Base-by-base conservation (phyloP, 257 asterid genomes). In the Solanum gandarillasii region DNA sequence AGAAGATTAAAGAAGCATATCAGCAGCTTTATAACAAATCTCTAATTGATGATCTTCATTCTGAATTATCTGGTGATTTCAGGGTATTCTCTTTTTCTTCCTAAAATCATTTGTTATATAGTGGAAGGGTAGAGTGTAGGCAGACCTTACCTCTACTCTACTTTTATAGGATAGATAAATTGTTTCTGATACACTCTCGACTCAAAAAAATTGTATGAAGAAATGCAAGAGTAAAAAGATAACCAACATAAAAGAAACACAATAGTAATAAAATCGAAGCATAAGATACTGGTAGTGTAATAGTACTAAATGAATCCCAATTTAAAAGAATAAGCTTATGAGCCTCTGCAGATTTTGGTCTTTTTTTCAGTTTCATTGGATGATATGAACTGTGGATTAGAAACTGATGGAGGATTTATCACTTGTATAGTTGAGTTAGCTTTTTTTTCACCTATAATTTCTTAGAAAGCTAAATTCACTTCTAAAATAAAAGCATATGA, bases 41-140 rank as follows among this genome's bases (percentile, higher is more conserved):
- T 78, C 95, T 96, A 7, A 71, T 92, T 88, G 94, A 93, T 90
- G 85, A 86, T 48, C 93, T 96, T 62, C 13, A 16, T 78, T 87
- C 92, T 84, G 97, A 96, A 88, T 88, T 96, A 81, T 94, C 98
- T 74, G 96, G 97, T 89, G 98, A 95, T 90, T 96, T 96, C 88
- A 35, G 90, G 98, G 97, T 95, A 93, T 32, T 4, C 34, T 71
- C 29, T 60, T 73, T 43, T 86, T 55, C 88, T 38, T 43, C 52
- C 52, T 43, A 43, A 43, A 12, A 43, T 43, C 16, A 43, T 43
- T 43, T 43, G 52, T 43, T 43, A 43, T 43, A 43, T 12, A 43
- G 52, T 43, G 52, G 52, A 43, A 43, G 52, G 5, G 5, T 12
- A 43, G 52, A 58, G 25, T 58, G 27, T 23, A 58, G 1, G 2